Base-by-base conservation (phyloP, 2,329 filamentous ascomycete species). In the Penicillium sp. region DNA sequence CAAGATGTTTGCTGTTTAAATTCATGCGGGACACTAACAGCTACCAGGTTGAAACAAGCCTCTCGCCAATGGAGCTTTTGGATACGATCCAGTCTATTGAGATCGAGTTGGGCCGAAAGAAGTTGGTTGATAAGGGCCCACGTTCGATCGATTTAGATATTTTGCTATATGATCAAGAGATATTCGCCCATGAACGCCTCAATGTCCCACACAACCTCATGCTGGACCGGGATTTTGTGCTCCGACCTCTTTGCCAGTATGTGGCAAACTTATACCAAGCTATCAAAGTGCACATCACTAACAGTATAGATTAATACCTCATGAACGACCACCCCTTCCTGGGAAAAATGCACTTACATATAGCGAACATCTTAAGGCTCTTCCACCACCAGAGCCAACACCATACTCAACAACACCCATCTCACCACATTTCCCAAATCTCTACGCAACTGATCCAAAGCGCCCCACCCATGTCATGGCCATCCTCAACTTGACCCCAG, bases 141-240 rank as follows among this genome's bases (percentile, higher is more conserved):
- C 84, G 94, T 26, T 96, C 92, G 68, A 96, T 99, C 58, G 94
- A 99, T 68, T 80, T 99, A 14, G 94, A 99, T 68, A 92, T 99
- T 45, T 77, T 97, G 18, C 79, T 97, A 1, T 97, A 96, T 69
- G 88, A 86, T 49, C 77, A 89, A 53, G 76, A 87, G 56, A 77
- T 74, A 3, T 76, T 96, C 49, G 75, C 85, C 40, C 82, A 90
- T 60, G 83, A 89, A 41, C 85, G 91, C 20, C 83, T 99, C n/a
- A 87, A 81, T 25, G 81, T 99, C 26, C 94, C 94, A 11, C 94
- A 99, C 71, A 80, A 85, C 29, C 81, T 90, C 42, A 96, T 99
- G 78, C 77, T 88, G 2, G 94, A 99, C 74, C 84, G 94, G 49
- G 92, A 96, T 73, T 99, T 99, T 72, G 94, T 99, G 37, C 82